phyloP scores from a whole-genome alignment of 106 monocot genomes.

The Vanilla planifolia region DNA sequence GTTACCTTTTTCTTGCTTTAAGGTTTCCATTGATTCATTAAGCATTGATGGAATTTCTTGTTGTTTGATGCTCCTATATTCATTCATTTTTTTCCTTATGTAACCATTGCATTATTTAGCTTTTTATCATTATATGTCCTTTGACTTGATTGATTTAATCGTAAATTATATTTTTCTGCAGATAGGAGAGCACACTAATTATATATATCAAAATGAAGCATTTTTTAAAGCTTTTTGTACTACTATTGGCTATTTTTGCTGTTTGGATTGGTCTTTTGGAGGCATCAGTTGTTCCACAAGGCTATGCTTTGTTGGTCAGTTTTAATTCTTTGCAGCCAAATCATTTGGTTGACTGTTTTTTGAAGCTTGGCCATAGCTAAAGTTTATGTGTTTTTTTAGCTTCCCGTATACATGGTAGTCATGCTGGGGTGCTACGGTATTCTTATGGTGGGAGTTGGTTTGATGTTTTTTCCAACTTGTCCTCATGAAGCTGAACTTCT shows the following conservation, averaged over 20 bases:
- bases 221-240: slow-evolving; percentile 63
- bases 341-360: slow-evolving; percentile 9
- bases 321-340: slow-evolving; percentile 2
- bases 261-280: slow-evolving; percentile 66
- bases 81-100: background rate
- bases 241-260: slow-evolving; percentile 56
- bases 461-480: slow-evolving; percentile 90
- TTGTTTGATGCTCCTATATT: background rate
- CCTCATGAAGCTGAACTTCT: slow-evolving; percentile 80
- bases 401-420: slow-evolving; percentile 80
- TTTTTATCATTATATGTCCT: background rate
- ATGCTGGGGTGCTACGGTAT: slow-evolving; percentile 89
- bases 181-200: background rate
- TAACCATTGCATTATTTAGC: background rate
- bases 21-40: background rate
- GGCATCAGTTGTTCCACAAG: slow-evolving; percentile 59
- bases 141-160: background rate
- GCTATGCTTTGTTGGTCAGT: slow-evolving; percentile 87
- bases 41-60: background rate
- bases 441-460: slow-evolving; percentile 93
- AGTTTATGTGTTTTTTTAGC: slow-evolving; percentile 25
- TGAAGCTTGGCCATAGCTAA: background rate
- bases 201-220: slow-evolving; percentile 61
- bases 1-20: too few relatives aligned
- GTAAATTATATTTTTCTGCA: background rate